phyloP scores from a whole-genome alignment of 2,329 filamentous ascomycete species.

The Periconia digitata region DNA sequence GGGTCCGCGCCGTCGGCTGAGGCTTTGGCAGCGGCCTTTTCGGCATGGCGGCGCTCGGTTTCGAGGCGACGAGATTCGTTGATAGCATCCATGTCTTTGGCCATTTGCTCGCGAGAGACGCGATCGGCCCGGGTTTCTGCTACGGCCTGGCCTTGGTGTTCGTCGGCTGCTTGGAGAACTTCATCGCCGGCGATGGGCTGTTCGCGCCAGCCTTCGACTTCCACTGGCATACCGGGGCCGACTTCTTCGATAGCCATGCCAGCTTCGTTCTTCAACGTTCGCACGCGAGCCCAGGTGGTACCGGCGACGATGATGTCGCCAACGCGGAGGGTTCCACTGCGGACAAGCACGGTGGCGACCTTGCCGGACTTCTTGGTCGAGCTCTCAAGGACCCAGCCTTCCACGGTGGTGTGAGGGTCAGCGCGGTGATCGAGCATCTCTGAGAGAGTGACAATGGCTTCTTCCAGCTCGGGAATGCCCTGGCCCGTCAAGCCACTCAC shows the following conservation, averaged over 20 bases:
- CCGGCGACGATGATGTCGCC: constrained; percentile 89
- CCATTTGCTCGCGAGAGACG: constrained; percentile 65
- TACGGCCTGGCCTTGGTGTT: constrained; percentile 76
- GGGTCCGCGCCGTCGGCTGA: constrained; percentile 52
- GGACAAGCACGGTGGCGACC: constrained; percentile 84
- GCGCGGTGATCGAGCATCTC: constrained; percentile 91
- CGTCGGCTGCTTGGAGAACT: constrained; percentile 78
- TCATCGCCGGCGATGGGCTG: constrained; percentile 84
- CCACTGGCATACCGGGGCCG: constrained; percentile 83
- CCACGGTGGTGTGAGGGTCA: constrained; percentile 72
- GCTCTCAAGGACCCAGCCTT: constrained; percentile 93
- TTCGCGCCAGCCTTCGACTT: constrained; percentile 92
- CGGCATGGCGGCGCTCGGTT: constrained; percentile 63
- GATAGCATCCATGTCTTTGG: constrained; percentile 73
- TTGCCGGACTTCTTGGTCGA: constrained; percentile 83
- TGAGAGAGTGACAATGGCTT: constrained; percentile 80
- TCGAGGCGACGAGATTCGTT: constrained; percentile 63
- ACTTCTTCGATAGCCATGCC: constrained; percentile 72
- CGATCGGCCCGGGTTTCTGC: constrained; percentile 75
- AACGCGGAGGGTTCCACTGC: constrained; percentile 77
- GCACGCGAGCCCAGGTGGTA: constrained; percentile 83
- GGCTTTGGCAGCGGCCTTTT: constrained; percentile 50
- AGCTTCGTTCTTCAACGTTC: constrained; percentile 80
- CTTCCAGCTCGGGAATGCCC: constrained; percentile 90
- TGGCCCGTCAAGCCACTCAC: constrained; percentile 93